These are phyloP conservation scores for Colletotrichum limetticola DNA, from an alignment of 2,329 filamentous ascomycete species.

Conservation along the genomic window DNA sequence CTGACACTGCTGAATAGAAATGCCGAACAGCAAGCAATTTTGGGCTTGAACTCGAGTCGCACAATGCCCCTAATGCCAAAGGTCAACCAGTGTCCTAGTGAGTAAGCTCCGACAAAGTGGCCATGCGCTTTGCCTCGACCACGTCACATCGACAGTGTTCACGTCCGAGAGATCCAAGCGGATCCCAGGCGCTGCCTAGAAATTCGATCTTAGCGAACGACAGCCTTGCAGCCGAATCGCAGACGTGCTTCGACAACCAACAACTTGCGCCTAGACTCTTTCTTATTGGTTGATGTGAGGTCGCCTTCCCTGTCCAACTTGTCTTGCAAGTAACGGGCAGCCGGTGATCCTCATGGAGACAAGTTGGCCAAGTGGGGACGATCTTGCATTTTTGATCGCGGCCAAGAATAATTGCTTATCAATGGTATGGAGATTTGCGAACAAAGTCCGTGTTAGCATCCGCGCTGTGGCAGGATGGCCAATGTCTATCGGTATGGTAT, in stretches of 20 bases:
- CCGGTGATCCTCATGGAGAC: neutral
- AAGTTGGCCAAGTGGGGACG: neutral
- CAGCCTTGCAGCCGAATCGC: slow-evolving; percentile 18
- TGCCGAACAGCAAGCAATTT: neutral
- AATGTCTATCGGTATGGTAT: slow-evolving; percentile 21
- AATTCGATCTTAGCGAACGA: slow-evolving; percentile 19
- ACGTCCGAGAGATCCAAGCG: slow-evolving; percentile 31
- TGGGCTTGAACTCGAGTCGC: neutral
- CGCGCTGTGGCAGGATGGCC: neutral
- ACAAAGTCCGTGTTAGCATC: slow-evolving; percentile 16
- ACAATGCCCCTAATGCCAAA: neutral
- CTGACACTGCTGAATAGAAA: neutral
- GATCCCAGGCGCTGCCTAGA: slow-evolving; percentile 21
- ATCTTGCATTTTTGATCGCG: neutral
- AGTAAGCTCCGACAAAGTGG: neutral
- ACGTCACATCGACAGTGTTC: slow-evolving; percentile 19
- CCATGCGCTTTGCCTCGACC: slow-evolving; percentile 12
- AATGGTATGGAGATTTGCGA: neutral
- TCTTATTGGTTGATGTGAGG: neutral
- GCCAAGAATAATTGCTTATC: neutral
- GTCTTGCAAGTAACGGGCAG: neutral
- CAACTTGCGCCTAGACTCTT: neutral
- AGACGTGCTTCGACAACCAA: neutral
- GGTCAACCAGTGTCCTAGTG: neutral
- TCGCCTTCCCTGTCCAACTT: neutral